Base-by-base conservation (phyloP, 306 rosid species). In the Hippophae gyantsensis region DNA sequence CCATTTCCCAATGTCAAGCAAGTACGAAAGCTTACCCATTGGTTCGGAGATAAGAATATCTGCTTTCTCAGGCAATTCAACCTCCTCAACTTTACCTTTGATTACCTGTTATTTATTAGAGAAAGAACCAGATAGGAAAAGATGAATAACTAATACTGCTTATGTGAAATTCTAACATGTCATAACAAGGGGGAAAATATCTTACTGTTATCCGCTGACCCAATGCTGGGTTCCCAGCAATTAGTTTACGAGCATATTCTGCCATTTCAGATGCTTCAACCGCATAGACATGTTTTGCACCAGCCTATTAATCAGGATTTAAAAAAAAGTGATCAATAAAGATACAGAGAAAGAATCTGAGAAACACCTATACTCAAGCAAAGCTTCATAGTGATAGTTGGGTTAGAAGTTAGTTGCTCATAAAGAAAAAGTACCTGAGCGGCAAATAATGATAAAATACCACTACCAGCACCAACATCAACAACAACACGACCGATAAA, bases 181-280 rank as follows among this genome's bases (percentile, higher is more conserved):
- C 50, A 77, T 10, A 3, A 23, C 14, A 58, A 41, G 52, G 9
- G 18, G 3, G 41, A 43, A 64, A 7, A 62, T 55, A 58, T 61
- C 94, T 77, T 68, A 90, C 98, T 6, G 98, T 90, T 62, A 90
- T 90, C 69, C 98, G 80, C 65, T 85, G 83, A 72, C 87, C 74
- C 54, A 90, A 68, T 13, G 48, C 65, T 54, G 96, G 94, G 75
- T 90, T 90, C 60, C 98, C 98, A 43, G 89, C 84, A 74, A 90
- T 79, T 59, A 90, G 82, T 64, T 74, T 82, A 13, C 78, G 84
- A 8, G 98, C 98, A 67, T 90, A 90, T 66, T 90, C 96, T 64
- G 98, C 92, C 98, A 90, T 90, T 78, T 90, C 98, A 73, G 98
- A 90, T 52, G 98, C 98, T 81, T 90, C 98, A 71, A 90, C 98